These are phyloP conservation scores for Lanmaoa rubissima DNA, from an alignment of 768 basidiomycete genomes.

Conservation along the genomic window DNA sequence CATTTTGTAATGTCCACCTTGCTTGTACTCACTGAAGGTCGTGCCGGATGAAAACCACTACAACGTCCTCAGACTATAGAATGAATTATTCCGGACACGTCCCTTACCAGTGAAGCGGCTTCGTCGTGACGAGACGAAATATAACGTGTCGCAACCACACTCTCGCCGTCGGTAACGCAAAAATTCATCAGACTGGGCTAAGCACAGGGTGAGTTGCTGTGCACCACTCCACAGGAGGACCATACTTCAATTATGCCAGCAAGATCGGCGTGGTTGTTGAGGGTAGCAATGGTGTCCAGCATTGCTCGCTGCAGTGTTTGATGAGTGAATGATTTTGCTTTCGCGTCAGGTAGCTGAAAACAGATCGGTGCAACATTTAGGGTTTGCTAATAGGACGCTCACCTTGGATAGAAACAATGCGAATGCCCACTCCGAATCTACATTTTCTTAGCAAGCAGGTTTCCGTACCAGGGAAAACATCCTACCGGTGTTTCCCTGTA, in stretches of 20 bases:
- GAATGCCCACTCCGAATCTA: conserved; percentile 98
- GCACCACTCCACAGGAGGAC: not conserved
- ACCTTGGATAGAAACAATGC: conserved; percentile 87
- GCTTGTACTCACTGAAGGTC: conserved; percentile 84
- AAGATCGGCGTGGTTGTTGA: conserved; percentile 76
- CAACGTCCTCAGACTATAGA: conserved; percentile 7
- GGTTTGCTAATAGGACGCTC: not conserved
- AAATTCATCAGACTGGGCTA: conserved; percentile 94
- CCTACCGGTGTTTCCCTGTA: conserved; percentile 89
- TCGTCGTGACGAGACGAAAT: conserved; percentile 90
- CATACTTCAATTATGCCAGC: conserved; percentile 69
- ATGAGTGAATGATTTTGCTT: conserved; percentile 72
- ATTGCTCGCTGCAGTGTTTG: conserved; percentile 76
- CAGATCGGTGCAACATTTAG: conserved; percentile 6
- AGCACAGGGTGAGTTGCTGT: conserved; percentile 1
- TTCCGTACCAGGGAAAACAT: not conserved
- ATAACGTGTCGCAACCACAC: conserved; percentile 92
- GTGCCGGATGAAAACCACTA: conserved; percentile 97
- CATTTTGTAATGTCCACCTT: conserved; percentile 93
- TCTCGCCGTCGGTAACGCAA: conserved; percentile 93
- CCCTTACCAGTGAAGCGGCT: conserved; percentile 79
- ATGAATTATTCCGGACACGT: not conserved
- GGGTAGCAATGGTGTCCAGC: conserved; percentile 77
- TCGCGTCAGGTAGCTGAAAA: conserved; percentile 71
- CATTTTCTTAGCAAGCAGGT: not conserved